These are phyloP conservation scores for Collybiopsis luxurians DNA, from an alignment of 768 basidiomycete genomes.

Conservation along the genomic window DNA sequence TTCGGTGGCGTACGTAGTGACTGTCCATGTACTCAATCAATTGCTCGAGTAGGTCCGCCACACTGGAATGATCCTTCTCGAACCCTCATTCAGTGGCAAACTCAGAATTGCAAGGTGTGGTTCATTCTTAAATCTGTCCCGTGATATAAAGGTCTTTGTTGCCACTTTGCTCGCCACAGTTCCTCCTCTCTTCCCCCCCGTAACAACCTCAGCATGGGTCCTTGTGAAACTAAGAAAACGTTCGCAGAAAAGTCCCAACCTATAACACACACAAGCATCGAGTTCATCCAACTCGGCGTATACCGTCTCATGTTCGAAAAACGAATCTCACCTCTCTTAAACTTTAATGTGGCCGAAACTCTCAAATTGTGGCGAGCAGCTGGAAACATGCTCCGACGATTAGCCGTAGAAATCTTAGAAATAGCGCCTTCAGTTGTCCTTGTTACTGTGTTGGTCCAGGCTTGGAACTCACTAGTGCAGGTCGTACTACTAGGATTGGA, in stretches of 20 bases:
- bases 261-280: not conserved
- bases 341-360: not conserved
- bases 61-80: too few species aligned
- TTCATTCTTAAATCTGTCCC: too few species aligned
- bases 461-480: not conserved
- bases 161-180: too few species aligned
- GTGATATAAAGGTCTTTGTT: too few species aligned
- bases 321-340: not conserved
- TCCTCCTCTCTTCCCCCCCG: too few species aligned
- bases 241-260: not conserved
- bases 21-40: too few species aligned
- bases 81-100: too few species aligned
- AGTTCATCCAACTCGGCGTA: constrained; percentile 1
- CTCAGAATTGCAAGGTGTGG: too few species aligned
- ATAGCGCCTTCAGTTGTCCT: not conserved
- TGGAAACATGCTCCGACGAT: not conserved
- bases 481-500: not conserved
- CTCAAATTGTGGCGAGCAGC: not conserved
- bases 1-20: too few species aligned
- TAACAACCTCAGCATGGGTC: too few species aligned
- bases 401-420: not conserved
- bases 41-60: too few species aligned
- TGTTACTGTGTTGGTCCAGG: not conserved
- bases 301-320: not conserved
- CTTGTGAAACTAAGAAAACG: too few species aligned